Percentiles rank a stretch among this genome's conserved stretches.
Conservation (phyloP, 2,329 filamentous ascomycete species). For the Madurella mycetomatis region DNA sequence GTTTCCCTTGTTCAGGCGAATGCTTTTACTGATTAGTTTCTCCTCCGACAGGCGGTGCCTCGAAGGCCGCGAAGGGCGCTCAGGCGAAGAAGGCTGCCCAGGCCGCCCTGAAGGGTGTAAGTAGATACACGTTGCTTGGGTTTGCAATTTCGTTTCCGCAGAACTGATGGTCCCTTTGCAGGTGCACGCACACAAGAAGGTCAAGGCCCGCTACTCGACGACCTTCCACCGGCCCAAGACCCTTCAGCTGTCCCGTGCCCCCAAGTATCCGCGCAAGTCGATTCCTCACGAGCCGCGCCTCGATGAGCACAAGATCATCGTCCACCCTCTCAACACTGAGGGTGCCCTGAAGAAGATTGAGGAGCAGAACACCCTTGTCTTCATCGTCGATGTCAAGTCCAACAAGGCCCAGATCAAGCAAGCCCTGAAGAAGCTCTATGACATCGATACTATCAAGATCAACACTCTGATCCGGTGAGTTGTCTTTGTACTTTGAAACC, state of each 20-base stretch:
- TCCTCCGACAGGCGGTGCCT: conserved; percentile 51
- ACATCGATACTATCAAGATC: conserved; percentile 97
- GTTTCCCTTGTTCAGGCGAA: conserved; percentile 50
- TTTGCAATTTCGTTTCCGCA: not conserved
- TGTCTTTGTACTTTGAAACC: not conserved
- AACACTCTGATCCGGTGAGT: conserved; percentile 95
- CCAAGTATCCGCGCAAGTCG: conserved; percentile 96
- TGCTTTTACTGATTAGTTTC: conserved; percentile 56
- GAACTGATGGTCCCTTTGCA: conserved; percentile 29
- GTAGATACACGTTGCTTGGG: conserved; percentile 36
- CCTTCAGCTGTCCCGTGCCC: conserved; percentile 79
- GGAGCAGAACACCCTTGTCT: conserved; percentile 99
- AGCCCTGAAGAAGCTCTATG: conserved; percentile 98
- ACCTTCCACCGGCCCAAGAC: conserved; percentile 99
- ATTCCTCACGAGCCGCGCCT: conserved; percentile 85
- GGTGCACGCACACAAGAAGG: conserved; percentile 70
- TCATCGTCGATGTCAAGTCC: conserved; percentile 94
- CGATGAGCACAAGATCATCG: conserved; percentile 95
- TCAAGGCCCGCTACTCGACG: conserved; percentile 87
- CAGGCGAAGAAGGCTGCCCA: conserved; percentile 94
- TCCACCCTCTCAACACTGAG: conserved; percentile 99
- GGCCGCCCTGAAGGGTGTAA: conserved; percentile 92
- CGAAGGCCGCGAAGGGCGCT: conserved; percentile 54
- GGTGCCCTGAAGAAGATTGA: conserved; percentile 99
- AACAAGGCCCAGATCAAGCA: conserved; percentile 99